Evolutionary conservation across 176 grass and related monocot genomes (phyloP), one percentile per base, ranked within the genome.

Genomic region (Avena sativa): DNA sequence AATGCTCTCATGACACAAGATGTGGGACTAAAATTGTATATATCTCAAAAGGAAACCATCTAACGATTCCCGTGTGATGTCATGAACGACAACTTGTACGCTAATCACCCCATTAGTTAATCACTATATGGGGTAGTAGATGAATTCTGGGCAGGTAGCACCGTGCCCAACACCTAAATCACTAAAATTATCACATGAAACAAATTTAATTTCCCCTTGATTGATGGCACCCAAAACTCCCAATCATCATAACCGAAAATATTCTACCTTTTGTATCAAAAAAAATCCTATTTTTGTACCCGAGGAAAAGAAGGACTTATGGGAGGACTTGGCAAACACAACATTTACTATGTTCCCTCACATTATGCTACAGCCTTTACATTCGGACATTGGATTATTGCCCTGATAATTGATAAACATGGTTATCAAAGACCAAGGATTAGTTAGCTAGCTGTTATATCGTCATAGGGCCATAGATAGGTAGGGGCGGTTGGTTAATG

Each of bases 401-500:
- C 56, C 56, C 1, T 4, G 21, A 57, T 81, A 26, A 78, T 0
- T 4, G 21, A 57, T 81, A 26, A 78, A 34, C 21, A 38, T 23
- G 40, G 43, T 71, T 74, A 40, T 77, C 40, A 86, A 83, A 90
- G 71, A 86, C 63, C 21, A 63, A 44, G 14, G 16, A 23, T 23
- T 23, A 23, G 23, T 70, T 84, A 12, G 88, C 83, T 83, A 47
- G 72, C 81, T n/a, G 80, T 83, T 63, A 49, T 49, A 63, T 62
- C 6, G 71, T 63, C 61, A 23, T 74, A 47, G 69, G 19, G 69
- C 8, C 69, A 71, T 43, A 0, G 14, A 44, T 12, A 2, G 15
- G 8, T 40, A 60, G 52, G 76, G 53, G 59, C 36, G 44, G 89
- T 83, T 90, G 79, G 89, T 61, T 82, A 61, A 79, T 79, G 81